phyloP scores from a whole-genome alignment of 805 yeast species.

The Pichia heedii region DNA sequence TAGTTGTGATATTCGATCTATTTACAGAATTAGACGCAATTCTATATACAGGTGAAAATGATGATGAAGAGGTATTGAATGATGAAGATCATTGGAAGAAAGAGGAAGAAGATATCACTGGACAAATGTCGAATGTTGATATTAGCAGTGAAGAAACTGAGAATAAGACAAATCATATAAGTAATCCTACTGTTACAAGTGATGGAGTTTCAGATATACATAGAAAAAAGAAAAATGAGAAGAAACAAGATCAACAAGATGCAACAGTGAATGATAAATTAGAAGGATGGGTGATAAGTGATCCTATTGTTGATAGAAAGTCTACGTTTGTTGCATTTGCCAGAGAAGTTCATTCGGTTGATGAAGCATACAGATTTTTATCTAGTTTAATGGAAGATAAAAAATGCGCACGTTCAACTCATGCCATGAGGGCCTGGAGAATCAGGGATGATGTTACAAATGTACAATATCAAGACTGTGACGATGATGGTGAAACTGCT shows the following conservation, averaged over 20 bases:
- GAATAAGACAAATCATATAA: too few relatives aligned
- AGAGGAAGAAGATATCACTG: constrained; percentile 9
- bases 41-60: constrained; percentile 30
- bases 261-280: constrained; percentile 34
- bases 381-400: constrained; percentile 50
- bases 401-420: constrained; percentile 59
- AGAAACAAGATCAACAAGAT: constrained; percentile 2
- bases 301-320: constrained; percentile 72
- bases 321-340: constrained; percentile 82
- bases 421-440: constrained; percentile 85
- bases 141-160: background rate
- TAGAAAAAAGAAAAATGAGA: too few relatives aligned
- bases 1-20: constrained; percentile 75
- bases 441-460: constrained; percentile 46
- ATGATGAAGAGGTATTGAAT: constrained; percentile 14
- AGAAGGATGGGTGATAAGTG: constrained; percentile 71
- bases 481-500: constrained; percentile 96
- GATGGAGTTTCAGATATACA: too few relatives aligned
- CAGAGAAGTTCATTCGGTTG: constrained; percentile 48
- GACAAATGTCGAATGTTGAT: background rate
- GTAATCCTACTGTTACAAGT: too few relatives aligned
- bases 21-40: constrained; percentile 57
- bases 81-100: constrained; percentile 19
- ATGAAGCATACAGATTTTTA: constrained; percentile 52
- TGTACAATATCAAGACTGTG: constrained; percentile 69